Conservation (phyloP, 176 grass and related monocot genomes). For the Rhynchospora pubera region DNA sequence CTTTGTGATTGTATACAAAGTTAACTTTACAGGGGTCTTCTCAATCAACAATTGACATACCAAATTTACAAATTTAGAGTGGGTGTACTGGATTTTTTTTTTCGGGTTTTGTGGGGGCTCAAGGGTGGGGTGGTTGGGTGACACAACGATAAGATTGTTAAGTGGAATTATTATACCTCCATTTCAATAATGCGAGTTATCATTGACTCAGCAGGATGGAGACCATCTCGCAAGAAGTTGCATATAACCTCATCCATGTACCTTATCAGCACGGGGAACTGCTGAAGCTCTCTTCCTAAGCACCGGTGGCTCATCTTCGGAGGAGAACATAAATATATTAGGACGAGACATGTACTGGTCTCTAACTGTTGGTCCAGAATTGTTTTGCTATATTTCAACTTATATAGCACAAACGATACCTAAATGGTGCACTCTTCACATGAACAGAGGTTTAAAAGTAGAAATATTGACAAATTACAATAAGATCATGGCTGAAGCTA, state of each 20-base stretch:
- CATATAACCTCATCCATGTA: slow-evolving; percentile 96
- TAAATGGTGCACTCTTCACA: background rate
- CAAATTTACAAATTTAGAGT: too few relatives aligned
- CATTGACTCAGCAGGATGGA: slow-evolving; percentile 95
- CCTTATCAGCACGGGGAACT: slow-evolving; percentile 77
- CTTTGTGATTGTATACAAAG: too few relatives aligned
- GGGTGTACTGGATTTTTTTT: too few relatives aligned
- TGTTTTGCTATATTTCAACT: background rate
- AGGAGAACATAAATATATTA: slow-evolving; percentile 11
- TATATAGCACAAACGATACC: background rate
- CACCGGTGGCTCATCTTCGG: slow-evolving; percentile 82
- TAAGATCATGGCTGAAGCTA: background rate
- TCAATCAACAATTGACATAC: too few relatives aligned
- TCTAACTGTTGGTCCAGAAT: background rate
- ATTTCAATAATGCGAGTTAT: slow-evolving; percentile 89
- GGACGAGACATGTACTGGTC: background rate
- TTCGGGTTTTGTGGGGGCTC: too few relatives aligned
- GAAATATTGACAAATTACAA: background rate
- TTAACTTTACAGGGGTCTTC: background rate
- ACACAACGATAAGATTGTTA: background rate
- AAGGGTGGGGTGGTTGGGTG: too few relatives aligned
- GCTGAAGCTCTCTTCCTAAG: slow-evolving; percentile 69
- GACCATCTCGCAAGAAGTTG: slow-evolving; percentile 83
- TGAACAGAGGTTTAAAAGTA: background rate
- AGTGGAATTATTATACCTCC: slow-evolving; percentile 46